Evolutionary conservation across 352 stramenopile genomes (phyloP).

Genomic region (Pythium aristosporum): DNA sequence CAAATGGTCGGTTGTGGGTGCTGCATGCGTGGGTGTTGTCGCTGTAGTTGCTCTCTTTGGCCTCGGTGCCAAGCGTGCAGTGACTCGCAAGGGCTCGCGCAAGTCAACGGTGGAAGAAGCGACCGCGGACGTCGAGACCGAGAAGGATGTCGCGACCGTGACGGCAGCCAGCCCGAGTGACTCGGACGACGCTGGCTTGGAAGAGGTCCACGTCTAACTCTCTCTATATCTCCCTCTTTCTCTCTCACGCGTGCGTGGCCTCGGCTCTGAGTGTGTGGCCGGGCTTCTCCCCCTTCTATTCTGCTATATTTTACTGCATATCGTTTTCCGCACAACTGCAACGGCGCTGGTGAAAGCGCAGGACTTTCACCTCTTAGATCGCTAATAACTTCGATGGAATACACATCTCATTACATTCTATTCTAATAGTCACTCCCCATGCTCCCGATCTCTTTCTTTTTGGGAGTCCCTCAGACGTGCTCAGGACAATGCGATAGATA

Average conservation of each 20-base stretch:
- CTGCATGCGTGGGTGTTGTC: slow-evolving; percentile 28
- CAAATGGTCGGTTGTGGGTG: slow-evolving; percentile 20
- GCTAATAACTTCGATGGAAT: slow-evolving; percentile 20
- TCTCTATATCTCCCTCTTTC: background rate
- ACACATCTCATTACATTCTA: slow-evolving; percentile 4
- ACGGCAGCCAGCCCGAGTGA: background rate
- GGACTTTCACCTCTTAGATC: slow-evolving; percentile 3
- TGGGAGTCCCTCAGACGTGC: too few species aligned
- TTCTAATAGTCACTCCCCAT: too few species aligned
- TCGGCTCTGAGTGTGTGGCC: slow-evolving; percentile 11
- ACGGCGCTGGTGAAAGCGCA: slow-evolving; percentile 9
- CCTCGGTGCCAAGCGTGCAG: slow-evolving; percentile 29
- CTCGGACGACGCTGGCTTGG: background rate
- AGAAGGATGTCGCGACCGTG: background rate
- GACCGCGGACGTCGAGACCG: background rate
- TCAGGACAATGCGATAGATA: too few species aligned
- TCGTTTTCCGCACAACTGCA: slow-evolving; percentile 19
- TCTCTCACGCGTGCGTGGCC: background rate
- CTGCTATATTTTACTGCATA: slow-evolving; percentile 17
- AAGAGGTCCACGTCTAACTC: slow-evolving; percentile 14
- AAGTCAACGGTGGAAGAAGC: background rate
- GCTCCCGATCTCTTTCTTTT: too few species aligned
- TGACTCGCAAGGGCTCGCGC: slow-evolving; percentile 1
- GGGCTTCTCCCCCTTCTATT: background rate
- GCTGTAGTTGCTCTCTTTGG: slow-evolving; percentile 31